These are phyloP conservation scores for Eimeria maxima DNA, from an alignment of 169 alveolate species.

Conservation along the genomic window DNA sequence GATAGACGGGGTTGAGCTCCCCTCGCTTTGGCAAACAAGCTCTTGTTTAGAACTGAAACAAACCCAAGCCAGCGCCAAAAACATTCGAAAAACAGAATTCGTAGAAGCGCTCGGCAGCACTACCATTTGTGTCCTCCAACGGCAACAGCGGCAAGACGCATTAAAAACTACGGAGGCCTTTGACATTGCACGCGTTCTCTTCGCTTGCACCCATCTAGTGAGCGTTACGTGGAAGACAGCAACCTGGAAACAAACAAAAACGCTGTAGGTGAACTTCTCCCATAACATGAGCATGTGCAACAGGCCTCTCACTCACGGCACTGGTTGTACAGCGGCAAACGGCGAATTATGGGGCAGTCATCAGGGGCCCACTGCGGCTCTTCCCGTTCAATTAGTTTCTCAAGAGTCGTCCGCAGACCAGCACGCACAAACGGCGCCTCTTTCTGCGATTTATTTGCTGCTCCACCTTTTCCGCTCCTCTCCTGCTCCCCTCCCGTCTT, in stretches of 20 bases:
- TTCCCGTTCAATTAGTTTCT: not conserved
- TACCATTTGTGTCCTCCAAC: not conserved
- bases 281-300: not conserved
- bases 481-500: not conserved
- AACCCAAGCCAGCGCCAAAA: not conserved
- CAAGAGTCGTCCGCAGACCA: not conserved
- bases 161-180: not conserved
- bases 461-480: too few species aligned
- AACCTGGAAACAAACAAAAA: not conserved
- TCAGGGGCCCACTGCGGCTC: constrained; percentile 72
- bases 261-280: not conserved
- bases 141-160: not conserved
- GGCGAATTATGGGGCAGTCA: constrained; percentile 59
- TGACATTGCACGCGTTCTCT: not conserved
- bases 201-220: not conserved
- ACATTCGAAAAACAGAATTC: not conserved
- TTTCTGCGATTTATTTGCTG: not conserved
- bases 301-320: not conserved
- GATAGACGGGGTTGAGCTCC: constrained; percentile 39
- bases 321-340: constrained; percentile 47
- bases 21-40: constrained; percentile 35
- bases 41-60: constrained; percentile 47
- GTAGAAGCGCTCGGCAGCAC: not conserved
- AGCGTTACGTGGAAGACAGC: not conserved
- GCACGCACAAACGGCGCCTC: not conserved